Conservation (phyloP, 305 asterid genomes). For the Rubia tinctorum region DNA sequence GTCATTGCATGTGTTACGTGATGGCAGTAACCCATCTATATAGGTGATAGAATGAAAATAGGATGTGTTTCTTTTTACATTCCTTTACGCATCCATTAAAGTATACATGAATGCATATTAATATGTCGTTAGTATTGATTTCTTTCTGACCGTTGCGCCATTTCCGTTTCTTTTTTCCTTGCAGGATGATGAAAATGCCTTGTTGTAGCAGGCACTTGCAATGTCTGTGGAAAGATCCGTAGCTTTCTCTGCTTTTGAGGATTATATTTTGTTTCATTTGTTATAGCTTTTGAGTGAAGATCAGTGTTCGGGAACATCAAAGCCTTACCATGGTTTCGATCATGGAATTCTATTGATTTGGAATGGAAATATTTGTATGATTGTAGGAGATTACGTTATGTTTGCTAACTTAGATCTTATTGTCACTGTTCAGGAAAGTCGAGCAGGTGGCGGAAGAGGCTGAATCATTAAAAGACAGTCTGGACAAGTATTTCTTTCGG, state of each 20-base stretch:
- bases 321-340: too few relatives aligned
- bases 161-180: slow-evolving; percentile 8
- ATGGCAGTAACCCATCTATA: not conserved
- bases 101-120: not conserved
- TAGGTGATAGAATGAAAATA: not conserved
- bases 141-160: slow-evolving; percentile 4
- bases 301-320: too few relatives aligned
- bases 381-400: not conserved
- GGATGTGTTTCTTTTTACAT: not conserved
- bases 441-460: slow-evolving; percentile 92
- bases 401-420: not conserved
- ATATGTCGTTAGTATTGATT: not conserved
- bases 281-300: not conserved
- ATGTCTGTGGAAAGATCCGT: slow-evolving; percentile 97
- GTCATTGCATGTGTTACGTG: not conserved
- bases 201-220: slow-evolving; percentile 88
- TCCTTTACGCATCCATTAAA: not conserved
- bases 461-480: slow-evolving; percentile 69
- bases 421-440: slow-evolving; percentile 62
- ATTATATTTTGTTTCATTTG: slow-evolving; percentile 23
- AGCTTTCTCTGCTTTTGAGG: slow-evolving; percentile 17
- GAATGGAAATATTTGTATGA: not conserved
- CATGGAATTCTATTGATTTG: too few relatives aligned
- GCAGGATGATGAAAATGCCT: slow-evolving; percentile 94
- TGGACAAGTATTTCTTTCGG: slow-evolving; percentile 59